Base-by-base conservation (phyloP, 257 asterid species). In the Lycium ferocissimum region DNA sequence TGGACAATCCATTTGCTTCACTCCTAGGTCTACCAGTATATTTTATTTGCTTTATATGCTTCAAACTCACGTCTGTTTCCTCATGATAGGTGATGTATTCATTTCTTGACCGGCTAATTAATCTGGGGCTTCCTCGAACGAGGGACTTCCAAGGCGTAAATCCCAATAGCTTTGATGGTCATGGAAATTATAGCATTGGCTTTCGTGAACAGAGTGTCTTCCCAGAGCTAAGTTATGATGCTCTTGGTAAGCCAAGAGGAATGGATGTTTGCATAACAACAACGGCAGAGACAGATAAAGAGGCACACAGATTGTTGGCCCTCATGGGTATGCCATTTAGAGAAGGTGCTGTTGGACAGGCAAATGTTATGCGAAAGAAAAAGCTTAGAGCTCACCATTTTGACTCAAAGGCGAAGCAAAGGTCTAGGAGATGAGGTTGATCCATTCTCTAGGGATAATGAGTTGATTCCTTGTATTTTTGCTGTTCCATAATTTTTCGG, bases 321-420 rank as follows among this genome's bases (percentile, higher is more conserved):
- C 96, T 95, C 81, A 92, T 95, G 99, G 98, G 98, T 37, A 95
- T 95, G 98, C 98, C 98, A 3, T 95, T 97, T 69, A 92, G 95
- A 89, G 97, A 94, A 88, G 98, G 90, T 40, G 89, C 87, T 14
- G 90, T 87, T 17, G 90, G 90, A 22, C 53, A 89, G 33, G 18
- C 89, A 22, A 20, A 86, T 6, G 80, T 83, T 78, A 17, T 91
- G 82, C 86, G 92, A 57, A 97, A 92, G 98, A 97, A 93, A 93
- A 95, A 95, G 95, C 93, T 97, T 37, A 94, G 89, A 90, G 79
- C 98, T 75, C 99, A 97, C 83, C 98, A 97, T 89, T 97, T 95
- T 38, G 97, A 92, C 92, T 91, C 98, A 5, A 97, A 93, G 87
- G 47, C 98, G 1, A 95, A 90, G 90, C 92, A 88, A 65, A 90